Conservation (phyloP, 257 asterid genomes). For the Solanum chilense region DNA sequence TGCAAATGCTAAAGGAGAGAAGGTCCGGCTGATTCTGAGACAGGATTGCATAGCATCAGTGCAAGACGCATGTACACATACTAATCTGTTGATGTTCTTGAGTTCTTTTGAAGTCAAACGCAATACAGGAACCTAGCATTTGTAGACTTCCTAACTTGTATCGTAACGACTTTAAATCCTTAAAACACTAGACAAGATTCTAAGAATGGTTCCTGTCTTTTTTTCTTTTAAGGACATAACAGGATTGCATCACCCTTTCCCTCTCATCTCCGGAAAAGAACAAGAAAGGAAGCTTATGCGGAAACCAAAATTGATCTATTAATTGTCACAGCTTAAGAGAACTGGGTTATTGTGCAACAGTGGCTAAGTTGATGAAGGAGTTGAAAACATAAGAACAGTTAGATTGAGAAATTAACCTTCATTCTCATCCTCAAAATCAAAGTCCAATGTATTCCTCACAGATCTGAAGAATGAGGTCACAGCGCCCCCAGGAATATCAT, state of each 20-base stretch:
- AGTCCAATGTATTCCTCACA: conserved; percentile 68
- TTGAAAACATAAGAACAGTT: neutral
- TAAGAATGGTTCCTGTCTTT: neutral
- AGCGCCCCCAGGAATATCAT: conserved; percentile 85
- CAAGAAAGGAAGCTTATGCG: neutral
- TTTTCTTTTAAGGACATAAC: neutral
- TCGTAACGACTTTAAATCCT: neutral
- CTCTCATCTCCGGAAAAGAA: neutral
- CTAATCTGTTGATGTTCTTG: neutral
- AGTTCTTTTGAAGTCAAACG: neutral
- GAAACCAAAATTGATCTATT: neutral
- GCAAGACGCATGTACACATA: neutral
- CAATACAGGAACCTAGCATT: neutral
- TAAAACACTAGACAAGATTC: neutral
- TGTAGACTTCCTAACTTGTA: neutral
- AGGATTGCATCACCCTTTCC: neutral
- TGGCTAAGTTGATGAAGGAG: neutral
- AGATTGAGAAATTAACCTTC: conserved; percentile 52
- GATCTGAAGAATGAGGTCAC: conserved; percentile 76
- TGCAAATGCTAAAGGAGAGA: neutral
- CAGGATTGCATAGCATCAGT: neutral
- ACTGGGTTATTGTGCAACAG: neutral
- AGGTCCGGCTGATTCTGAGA: neutral
- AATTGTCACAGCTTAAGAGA: neutral
- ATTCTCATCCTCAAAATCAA: conserved; percentile 85